A percentile compares a stretch with the other conserved stretches of the same genome.
Conservation (phyloP, 2,329 filamentous ascomycete genomes). For the Lizonia empirigonia region DNA sequence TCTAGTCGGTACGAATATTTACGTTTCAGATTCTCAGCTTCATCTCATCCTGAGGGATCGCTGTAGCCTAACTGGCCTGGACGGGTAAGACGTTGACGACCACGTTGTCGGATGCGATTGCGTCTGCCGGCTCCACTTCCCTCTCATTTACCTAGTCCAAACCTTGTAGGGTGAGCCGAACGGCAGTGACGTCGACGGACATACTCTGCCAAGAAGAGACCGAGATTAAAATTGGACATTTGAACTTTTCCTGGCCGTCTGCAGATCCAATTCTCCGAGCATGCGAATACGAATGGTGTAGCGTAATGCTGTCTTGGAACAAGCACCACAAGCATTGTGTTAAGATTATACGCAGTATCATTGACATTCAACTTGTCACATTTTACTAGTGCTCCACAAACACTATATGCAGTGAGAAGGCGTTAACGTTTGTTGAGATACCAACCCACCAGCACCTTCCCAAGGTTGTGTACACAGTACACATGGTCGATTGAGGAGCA, state of each 20-base stretch:
- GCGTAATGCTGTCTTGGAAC: background rate
- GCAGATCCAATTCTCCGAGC: conserved; percentile 3
- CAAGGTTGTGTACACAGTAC: no score
- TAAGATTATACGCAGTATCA: no score
- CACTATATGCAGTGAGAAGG: no score
- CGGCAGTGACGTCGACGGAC: conserved; percentile 10
- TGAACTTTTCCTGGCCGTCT: background rate
- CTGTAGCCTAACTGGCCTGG: background rate
- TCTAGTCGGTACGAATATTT: background rate
- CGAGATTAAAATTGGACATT: conserved; percentile 10
- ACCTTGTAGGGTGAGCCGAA: background rate
- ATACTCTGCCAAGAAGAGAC: conserved; percentile 9
- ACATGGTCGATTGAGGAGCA: no score
- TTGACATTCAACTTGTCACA: no score
- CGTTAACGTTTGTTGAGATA: no score
- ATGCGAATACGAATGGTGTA: background rate
- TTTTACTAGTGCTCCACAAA: no score
- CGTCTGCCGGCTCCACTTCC: conserved; percentile 10
- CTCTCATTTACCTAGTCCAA: background rate
- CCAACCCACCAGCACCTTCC: no score
- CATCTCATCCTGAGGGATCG: background rate
- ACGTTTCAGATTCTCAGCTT: background rate
- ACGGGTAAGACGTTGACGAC: background rate
- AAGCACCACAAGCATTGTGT: background rate
- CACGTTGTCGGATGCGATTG: conserved; percentile 3